Percentiles rank a stretch among this genome's conserved stretches.
These are phyloP conservation scores for Cyberlindnera saturnus DNA, from an alignment of 805 yeast species.

Conservation along the genomic window DNA sequence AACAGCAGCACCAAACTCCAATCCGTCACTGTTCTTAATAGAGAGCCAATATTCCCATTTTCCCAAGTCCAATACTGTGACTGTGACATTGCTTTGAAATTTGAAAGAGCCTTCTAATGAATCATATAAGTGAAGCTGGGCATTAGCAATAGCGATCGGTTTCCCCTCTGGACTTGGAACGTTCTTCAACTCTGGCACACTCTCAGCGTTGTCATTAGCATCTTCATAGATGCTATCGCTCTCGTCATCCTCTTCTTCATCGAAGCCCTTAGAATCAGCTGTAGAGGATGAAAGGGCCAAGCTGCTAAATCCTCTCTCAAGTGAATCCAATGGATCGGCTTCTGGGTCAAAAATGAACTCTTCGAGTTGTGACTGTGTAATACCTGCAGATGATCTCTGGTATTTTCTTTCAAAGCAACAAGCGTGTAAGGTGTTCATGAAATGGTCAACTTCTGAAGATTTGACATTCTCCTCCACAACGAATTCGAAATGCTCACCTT, in stretches of 20 bases:
- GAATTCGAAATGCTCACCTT: conserved; percentile 80
- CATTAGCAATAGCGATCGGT: conserved; percentile 6
- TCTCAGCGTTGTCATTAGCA: conserved; percentile 20
- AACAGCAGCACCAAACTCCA: conserved; percentile 35
- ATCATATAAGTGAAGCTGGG: conserved; percentile 51
- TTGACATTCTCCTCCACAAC: conserved; percentile 58
- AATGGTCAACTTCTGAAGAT: conserved; percentile 46
- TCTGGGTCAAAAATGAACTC: conserved; percentile 47
- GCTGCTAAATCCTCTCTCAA: neutral
- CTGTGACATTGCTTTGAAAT: conserved; percentile 30
- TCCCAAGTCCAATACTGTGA: conserved; percentile 38
- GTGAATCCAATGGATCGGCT: conserved; percentile 2
- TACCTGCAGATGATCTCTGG: conserved; percentile 42
- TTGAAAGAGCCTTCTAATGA: conserved; percentile 42
- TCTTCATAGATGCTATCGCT: conserved; percentile 27
- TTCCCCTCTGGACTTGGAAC: conserved; percentile 22
- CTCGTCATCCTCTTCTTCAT: conserved; percentile 21
- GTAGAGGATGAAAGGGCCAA: neutral
- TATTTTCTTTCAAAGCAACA: conserved; percentile 78
- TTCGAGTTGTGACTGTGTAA: conserved; percentile 41
- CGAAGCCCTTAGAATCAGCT: neutral
- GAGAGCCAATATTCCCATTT: conserved; percentile 50
- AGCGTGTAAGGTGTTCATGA: conserved; percentile 53
- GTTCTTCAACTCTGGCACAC: neutral
- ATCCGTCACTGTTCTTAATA: conserved; percentile 26